These are phyloP conservation scores for Dothideomycetes sp. DNA, from an alignment of 2,329 filamentous ascomycete species.

Conservation along the genomic window DNA sequence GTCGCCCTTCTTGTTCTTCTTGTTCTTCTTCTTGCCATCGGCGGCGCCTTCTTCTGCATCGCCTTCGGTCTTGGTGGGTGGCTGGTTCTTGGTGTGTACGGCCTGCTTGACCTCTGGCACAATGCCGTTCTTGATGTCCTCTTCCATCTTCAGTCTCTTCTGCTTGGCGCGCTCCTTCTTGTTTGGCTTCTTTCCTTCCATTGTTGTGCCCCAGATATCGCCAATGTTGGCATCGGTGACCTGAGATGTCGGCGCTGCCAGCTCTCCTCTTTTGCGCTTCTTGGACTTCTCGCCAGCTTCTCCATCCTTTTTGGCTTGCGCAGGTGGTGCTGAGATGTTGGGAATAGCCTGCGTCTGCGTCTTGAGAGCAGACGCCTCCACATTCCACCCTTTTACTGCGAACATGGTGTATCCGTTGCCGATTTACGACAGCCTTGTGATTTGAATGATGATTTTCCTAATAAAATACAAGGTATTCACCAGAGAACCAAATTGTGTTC, in stretches of 20 bases:
- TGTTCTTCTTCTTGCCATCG: conserved; percentile 11
- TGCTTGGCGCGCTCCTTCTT: conserved; percentile 7
- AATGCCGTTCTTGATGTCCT: conserved; percentile 9
- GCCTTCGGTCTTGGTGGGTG: conserved; percentile 1
- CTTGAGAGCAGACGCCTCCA: conserved; percentile 62
- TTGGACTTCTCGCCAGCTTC: conserved; percentile 27
- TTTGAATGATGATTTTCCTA: no score
- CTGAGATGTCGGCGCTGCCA: conserved; percentile 20
- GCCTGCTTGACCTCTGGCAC: conserved; percentile 3
- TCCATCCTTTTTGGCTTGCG: conserved; percentile 11
- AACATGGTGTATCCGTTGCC: conserved; percentile 64
- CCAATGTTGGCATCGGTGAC: conserved; percentile 63
- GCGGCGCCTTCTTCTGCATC: conserved; percentile 4
- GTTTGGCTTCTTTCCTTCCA: conserved; percentile 20
- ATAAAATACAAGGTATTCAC: no score
- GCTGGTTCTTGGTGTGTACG: conserved; percentile 6
- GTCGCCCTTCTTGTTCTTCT: conserved; percentile 13
- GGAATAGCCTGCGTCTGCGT: conserved; percentile 45
- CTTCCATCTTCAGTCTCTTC: conserved; percentile 20
- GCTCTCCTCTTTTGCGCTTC: conserved; percentile 39
- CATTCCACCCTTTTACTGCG: conserved; percentile 83
- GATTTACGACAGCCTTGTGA: no score
- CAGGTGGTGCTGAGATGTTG: conserved; percentile 21
- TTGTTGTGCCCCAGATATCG: conserved; percentile 68
- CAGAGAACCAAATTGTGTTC: no score